Percentiles rank a stretch among this genome's conserved stretches.
Evolutionary conservation across 306 rosid genomes (phyloP).

Genomic region (Purshia tridentata): DNA sequence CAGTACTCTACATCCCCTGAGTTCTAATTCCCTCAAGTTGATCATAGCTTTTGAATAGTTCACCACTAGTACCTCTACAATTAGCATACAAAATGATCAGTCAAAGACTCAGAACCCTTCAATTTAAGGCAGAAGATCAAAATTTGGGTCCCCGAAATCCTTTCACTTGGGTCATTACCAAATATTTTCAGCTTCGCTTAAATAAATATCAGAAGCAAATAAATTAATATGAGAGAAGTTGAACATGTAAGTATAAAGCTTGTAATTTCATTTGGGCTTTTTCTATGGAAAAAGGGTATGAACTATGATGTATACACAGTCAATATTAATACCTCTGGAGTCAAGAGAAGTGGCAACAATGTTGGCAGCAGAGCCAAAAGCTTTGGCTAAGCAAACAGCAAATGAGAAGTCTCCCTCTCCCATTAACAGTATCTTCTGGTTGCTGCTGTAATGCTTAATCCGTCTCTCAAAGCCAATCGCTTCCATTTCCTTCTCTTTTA

Average conservation of each 20-base stretch:
- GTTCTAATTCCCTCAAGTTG: neutral
- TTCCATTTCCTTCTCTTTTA: neutral
- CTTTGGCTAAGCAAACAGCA: neutral
- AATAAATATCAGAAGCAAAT: too few species aligned
- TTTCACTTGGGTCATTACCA: neutral
- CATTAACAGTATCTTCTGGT: slow-evolving; percentile 4
- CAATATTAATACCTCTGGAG: neutral
- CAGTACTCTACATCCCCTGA: neutral
- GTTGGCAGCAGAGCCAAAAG: slow-evolving; percentile 4
- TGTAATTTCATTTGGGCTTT: too few species aligned
- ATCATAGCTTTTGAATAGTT: neutral
- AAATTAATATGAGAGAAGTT: too few species aligned
- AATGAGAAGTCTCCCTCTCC: slow-evolving; percentile 24
- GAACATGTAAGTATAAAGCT: too few species aligned
- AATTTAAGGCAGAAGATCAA: neutral
- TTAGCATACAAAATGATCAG: neutral
- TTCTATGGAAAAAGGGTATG: too few species aligned
- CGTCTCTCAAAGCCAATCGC: neutral
- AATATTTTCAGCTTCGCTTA: too few species aligned
- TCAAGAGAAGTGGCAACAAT: slow-evolving; percentile 22
- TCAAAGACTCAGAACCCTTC: too few species aligned
- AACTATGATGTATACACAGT: too few species aligned
- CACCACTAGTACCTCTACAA: neutral
- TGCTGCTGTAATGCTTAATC: neutral
- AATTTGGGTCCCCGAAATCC: neutral